Evolutionary conservation across 371 early-diverging fungal genomes (phyloP).

Genomic region (Rhizomucor pusillus): DNA sequence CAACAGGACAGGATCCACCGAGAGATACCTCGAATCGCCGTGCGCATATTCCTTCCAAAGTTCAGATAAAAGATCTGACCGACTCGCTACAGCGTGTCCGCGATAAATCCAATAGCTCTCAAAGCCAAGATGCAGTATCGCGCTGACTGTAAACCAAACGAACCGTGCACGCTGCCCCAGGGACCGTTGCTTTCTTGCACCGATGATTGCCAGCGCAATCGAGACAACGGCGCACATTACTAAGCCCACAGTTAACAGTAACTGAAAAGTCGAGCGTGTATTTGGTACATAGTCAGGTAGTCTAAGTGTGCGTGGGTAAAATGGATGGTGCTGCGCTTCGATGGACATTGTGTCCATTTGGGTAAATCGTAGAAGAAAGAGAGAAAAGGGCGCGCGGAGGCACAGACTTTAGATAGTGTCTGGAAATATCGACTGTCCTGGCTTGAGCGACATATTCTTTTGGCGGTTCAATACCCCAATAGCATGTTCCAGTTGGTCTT

Average conservation of each 20-base stretch:
- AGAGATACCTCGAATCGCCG: conserved; percentile 86
- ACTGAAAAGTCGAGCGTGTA: conserved; percentile 26
- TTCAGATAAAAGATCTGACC: conserved; percentile 67
- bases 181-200: conserved; percentile 23
- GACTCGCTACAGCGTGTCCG: conserved; percentile 60
- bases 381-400: too few species aligned
- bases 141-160: conserved; percentile 80
- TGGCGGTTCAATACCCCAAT: conserved; percentile 30
- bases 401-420: background rate
- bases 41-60: conserved; percentile 93
- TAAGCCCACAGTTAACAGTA: conserved; percentile 37
- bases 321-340: conserved; percentile 40
- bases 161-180: conserved; percentile 42
- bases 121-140: conserved; percentile 77
- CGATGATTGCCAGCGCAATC: conserved; percentile 18
- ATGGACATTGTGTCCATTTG: too few species aligned
- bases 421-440: conserved; percentile 11
- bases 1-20: conserved; percentile 73
- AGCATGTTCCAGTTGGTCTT: conserved; percentile 50
- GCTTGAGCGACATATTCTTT: conserved; percentile 9
- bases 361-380: too few species aligned
- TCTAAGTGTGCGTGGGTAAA: conserved; percentile 50
- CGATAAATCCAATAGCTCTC: conserved; percentile 84
- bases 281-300: conserved; percentile 56
- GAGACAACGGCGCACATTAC: conserved; percentile 27